phyloP scores from a whole-genome alignment of 345 rosid genomes.

The Populus ilicifolia region DNA sequence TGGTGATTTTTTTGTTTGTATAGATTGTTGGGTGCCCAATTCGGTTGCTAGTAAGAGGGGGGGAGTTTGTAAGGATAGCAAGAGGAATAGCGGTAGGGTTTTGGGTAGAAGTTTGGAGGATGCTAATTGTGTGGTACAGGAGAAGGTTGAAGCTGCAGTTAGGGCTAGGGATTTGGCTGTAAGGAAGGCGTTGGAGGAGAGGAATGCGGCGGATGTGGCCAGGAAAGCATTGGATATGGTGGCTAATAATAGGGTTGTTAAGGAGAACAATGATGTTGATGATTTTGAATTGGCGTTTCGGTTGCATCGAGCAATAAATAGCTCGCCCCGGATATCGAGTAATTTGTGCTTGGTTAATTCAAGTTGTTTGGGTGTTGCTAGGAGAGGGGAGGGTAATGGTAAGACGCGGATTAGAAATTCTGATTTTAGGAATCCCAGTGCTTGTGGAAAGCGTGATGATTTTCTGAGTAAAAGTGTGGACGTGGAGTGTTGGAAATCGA shows the following conservation, averaged over 20 bases:
- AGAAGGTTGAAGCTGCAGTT: slow-evolving; percentile 24
- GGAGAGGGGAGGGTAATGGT: not conserved
- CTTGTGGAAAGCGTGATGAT: slow-evolving; percentile 5
- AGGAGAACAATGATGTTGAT: slow-evolving; percentile 13
- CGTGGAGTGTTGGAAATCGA: not conserved
- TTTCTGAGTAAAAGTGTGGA: not conserved
- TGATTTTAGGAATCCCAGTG: not conserved
- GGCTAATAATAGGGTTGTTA: slow-evolving; percentile 16
- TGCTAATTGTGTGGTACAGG: slow-evolving; percentile 13
- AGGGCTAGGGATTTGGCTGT: slow-evolving; percentile 28
- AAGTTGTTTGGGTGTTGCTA: not conserved
- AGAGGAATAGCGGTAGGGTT: slow-evolving; percentile 10
- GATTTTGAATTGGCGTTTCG: slow-evolving; percentile 33
- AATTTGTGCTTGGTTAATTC: slow-evolving; percentile 16
- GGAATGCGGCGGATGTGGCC: slow-evolving; percentile 17
- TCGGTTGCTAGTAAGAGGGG: slow-evolving; percentile 23
- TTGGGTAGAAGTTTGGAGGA: slow-evolving; percentile 21
- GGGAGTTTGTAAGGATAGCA: not conserved
- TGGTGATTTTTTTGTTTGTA: slow-evolving; percentile 37
- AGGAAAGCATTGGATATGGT: slow-evolving; percentile 13
- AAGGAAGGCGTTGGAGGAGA: slow-evolving; percentile 23
- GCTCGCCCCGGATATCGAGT: slow-evolving; percentile 30
- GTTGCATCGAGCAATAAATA: slow-evolving; percentile 35
- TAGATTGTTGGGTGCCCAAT: slow-evolving; percentile 64
- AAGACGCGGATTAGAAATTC: not conserved